Base-by-base conservation (phyloP, 441 rosid genomes). In the Corymbia calophylla region DNA sequence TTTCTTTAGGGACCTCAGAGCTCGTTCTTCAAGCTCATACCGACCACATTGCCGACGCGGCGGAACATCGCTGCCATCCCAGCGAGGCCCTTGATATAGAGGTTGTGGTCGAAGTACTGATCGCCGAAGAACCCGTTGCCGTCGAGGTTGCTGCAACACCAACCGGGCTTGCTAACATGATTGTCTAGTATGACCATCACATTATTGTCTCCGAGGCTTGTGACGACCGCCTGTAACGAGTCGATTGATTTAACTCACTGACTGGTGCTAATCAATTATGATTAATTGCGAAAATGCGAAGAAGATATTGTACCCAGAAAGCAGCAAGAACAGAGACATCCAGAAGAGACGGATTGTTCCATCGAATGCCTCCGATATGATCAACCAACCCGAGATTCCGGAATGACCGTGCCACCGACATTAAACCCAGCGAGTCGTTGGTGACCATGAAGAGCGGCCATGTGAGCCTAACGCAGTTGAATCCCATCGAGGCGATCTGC, bases 11-110 rank as follows among this genome's bases (percentile, higher is more conserved):
- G 88, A 32, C 91, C 91, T 15, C 88, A 44, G 49, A 87, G 91
- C 87, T 87, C 88, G 4, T 89, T 89, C 87, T 88, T 89, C 48
- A 89, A 87, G 86, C 91, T 89, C 91, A 89, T 87, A 85, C 91
- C 86, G 31, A 70, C 73, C 53, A 89, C 87, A 11, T 47, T 86
- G 10, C 47, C 35, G 17, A 70, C 16, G 1, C 25, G 19, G 55
- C 5, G 47, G 48, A 88, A 54, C 31, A 87, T 5, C 8, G 11
- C 55, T 49, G 88, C 88, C 88, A 89, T 87, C 58, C 32, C 39
- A 70, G 23, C 21, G 18, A 89, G 80, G 32, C 86, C 91, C 16
- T 56, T 48, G 70, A 53, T 49, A 88, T 77, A 89, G 18, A 54
- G 73, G 29, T 73, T 32, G 5, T 88, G 91, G 48, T 89, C 53